A percentile compares a stretch with the other conserved stretches of the same genome.
Evolutionary conservation across 352 stramenopile genomes (phyloP).

Genomic region (Halophytophthora polymorphica): DNA sequence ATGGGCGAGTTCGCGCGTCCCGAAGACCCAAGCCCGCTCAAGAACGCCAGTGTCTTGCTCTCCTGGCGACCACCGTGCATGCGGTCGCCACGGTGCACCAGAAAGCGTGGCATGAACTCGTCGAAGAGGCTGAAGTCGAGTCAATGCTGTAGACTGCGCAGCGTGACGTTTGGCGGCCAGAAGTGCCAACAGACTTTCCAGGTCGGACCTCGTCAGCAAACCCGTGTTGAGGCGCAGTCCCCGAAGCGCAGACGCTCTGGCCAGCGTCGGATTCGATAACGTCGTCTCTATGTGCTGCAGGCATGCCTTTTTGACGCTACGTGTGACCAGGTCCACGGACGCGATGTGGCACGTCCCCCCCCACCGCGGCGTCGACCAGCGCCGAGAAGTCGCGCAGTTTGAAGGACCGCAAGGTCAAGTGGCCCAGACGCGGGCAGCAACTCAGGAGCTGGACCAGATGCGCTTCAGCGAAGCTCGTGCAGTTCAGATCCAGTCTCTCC

Average conservation of each 20-base stretch:
- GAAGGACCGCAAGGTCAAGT: constrained; percentile 9
- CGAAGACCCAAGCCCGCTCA: constrained; percentile 10
- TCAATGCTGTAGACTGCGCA: constrained; percentile 17
- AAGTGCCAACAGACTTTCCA: constrained; percentile 13
- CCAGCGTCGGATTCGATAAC: constrained; percentile 5
- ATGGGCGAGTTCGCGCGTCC: constrained; percentile 1
- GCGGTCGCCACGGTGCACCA: constrained; percentile 13
- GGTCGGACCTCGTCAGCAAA: constrained; percentile 3
- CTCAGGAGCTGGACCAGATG: constrained; percentile 12
- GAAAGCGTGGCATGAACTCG: constrained; percentile 19
- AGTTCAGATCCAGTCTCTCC: constrained; percentile 13
- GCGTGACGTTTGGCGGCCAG: constrained; percentile 16
- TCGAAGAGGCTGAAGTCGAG: constrained; percentile 24
- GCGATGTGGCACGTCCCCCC: constrained; percentile 8
- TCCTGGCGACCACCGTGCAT: constrained; percentile 11
- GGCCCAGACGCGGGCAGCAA: constrained; percentile 14
- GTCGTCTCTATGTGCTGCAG: constrained; percentile 10
- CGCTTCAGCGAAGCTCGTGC: constrained; percentile 11
- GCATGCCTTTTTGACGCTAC: constrained; percentile 9
- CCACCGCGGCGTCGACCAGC: constrained; percentile 9
- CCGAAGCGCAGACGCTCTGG: constrained; percentile 4
- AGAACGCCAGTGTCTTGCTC: constrained; percentile 13
- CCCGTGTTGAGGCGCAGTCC: constrained; percentile 15
- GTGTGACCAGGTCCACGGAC: constrained; percentile 14
- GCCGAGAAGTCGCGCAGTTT: constrained; percentile 18